These are phyloP conservation scores for Chrysoporthe deuterocubensis DNA, from an alignment of 2,329 filamentous ascomycete genomes.

Conservation along the genomic window DNA sequence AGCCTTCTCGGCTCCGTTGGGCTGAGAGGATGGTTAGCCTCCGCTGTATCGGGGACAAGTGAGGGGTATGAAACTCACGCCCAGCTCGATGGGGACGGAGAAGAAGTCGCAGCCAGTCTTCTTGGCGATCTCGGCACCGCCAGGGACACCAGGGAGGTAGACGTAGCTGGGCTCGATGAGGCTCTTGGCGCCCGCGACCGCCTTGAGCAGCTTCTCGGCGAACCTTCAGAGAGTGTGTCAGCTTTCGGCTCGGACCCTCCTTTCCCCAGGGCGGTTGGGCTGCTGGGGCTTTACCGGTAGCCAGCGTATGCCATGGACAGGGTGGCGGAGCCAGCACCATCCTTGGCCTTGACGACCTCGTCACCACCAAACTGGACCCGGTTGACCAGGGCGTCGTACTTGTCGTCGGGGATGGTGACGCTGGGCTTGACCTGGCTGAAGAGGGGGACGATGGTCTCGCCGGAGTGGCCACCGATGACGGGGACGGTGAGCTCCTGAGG, in stretches of 20 bases:
- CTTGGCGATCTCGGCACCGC: conserved; percentile 84
- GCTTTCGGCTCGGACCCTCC: background rate
- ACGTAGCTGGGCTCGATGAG: conserved; percentile 95
- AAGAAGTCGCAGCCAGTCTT: conserved; percentile 89
- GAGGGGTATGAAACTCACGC: conserved; percentile 64
- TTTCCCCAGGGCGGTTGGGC: too few species aligned
- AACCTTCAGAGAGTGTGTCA: conserved; percentile 63
- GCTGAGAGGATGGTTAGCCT: conserved; percentile 49
- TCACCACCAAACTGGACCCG: conserved; percentile 98
- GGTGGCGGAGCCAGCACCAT: conserved; percentile 80
- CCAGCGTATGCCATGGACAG: conserved; percentile 91
- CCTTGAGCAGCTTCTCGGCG: conserved; percentile 91
- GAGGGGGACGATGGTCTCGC: conserved; percentile 95
- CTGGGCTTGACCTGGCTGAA: conserved; percentile 88
- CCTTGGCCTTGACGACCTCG: conserved; percentile 86
- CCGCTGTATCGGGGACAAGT: background rate
- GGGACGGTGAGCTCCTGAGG: conserved; percentile 84
- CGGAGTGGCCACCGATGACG: conserved; percentile 95
- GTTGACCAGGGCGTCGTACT: conserved; percentile 88
- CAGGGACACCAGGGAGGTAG: conserved; percentile 88
- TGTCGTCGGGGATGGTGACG: conserved; percentile 80
- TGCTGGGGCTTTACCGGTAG: conserved; percentile 67
- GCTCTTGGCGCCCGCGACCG: conserved; percentile 84
- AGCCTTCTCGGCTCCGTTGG: conserved; percentile 83
- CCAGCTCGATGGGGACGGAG: conserved; percentile 93